Evolutionary conservation across 2,329 filamentous ascomycete genomes (phyloP), one percentile per base, ranked within the genome.

Genomic region (Clarireedia hainanense): DNA sequence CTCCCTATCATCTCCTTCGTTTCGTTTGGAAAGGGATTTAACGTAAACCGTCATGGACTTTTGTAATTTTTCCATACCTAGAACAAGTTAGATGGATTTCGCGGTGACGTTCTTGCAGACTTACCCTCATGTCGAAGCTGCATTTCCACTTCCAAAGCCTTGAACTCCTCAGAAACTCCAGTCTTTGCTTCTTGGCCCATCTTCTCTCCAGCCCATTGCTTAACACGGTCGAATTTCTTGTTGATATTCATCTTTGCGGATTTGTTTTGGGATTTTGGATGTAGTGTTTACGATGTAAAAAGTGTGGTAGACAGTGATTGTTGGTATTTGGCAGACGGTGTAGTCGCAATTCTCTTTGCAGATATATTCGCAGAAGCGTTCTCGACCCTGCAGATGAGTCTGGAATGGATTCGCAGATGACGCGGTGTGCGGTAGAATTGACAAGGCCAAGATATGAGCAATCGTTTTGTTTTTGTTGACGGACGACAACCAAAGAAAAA

Each of bases 181-280:
- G 92, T 96, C 75, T 91, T 94, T 73, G 85, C 81, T 73, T 96
- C 91, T 62, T 83, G 83, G 65, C 92, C 92, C 89, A 97, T 96
- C 74, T 91, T 89, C 76, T 97, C 92, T 64, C 90, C 90, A 39
- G 91, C 90, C 92, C 92, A 97, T 86, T 97, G 92, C 77, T 92
- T 95, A 77, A 95, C 86, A 69, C 92, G 87, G 74, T 91, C 92
- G 70, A 97, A 84, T 71, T 95, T 96, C 79, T 95, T 96, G 73
- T 66, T 69, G 62, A 70, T 68, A 64, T 70, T 69, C 68, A 70
- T 70, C n/a, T 58, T 65, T 37, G 61, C 60, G 60, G 52, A 40
- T 62, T 39, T n/a, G 26, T 49, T 23, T 20, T 9, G 5, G 7
- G 6, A 20, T 12, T n/a, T 9, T 2, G 10, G 6, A 9, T 45